A percentile compares a stretch with the other conserved stretches of the same genome.
phyloP scores from a whole-genome alignment of 2,329 filamentous ascomycete species.

The Alternaria novae-zelandiae region DNA sequence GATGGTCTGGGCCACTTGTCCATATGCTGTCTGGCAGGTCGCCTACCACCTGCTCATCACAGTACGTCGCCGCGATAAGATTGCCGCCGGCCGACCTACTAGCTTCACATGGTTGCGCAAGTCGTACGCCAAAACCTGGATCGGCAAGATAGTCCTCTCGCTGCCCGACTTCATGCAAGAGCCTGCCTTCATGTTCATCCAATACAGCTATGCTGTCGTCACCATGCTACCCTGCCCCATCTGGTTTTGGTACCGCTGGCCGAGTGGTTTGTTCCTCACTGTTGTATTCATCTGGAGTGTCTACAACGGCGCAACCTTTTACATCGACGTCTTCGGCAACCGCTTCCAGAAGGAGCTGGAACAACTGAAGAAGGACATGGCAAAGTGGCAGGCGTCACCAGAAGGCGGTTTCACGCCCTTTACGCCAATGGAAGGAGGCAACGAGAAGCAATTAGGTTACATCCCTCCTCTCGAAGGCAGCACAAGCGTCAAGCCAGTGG shows the following conservation, averaged over 20 bases:
- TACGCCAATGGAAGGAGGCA: conserved; percentile 27
- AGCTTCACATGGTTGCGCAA: conserved; percentile 96
- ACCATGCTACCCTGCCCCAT: conserved; percentile 95
- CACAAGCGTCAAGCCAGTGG: conserved; percentile 26
- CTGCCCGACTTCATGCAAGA: conserved; percentile 81
- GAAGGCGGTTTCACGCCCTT: conserved; percentile 33
- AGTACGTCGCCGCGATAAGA: conserved; percentile 91
- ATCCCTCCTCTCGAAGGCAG: conserved; percentile 42
- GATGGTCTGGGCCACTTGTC: conserved; percentile 92
- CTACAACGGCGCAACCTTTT: conserved; percentile 96
- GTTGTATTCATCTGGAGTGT: conserved; percentile 92
- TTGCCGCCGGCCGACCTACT: conserved; percentile 91
- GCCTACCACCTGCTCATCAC: conserved; percentile 95
- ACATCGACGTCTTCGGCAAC: conserved; percentile 97
- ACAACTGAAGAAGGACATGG: conserved; percentile 83
- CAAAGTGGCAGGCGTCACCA: conserved; percentile 74
- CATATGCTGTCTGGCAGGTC: conserved; percentile 92
- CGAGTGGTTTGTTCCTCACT: conserved; percentile 77
- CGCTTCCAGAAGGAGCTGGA: conserved; percentile 97
- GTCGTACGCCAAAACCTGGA: conserved; percentile 87
- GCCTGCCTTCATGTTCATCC: conserved; percentile 92
- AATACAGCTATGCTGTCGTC: conserved; percentile 86
- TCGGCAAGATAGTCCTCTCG: conserved; percentile 82
- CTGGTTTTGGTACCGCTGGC: conserved; percentile 90
- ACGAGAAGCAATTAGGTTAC: conserved; percentile 34